Evolutionary conservation across 345 rosid genomes (phyloP).

Genomic region (Abelmoschus esculentus): DNA sequence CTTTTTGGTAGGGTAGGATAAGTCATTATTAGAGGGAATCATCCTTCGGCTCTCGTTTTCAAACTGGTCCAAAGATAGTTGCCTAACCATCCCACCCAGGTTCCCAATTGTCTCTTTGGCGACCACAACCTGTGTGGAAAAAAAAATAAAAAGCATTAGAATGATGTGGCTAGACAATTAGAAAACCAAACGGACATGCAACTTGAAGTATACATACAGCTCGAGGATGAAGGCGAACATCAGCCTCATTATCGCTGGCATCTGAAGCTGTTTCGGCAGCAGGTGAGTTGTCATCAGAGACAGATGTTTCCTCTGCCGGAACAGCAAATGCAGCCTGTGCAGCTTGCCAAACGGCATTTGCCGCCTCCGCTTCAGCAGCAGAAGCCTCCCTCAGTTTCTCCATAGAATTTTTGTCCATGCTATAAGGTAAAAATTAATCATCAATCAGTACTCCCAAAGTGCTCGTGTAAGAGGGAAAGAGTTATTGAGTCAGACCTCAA

Average conservation of each 20-base stretch:
- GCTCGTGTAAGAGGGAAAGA: neutral
- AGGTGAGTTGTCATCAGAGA: slow-evolving; percentile 69
- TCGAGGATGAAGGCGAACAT: slow-evolving; percentile 95
- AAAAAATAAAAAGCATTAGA: slow-evolving; percentile 9
- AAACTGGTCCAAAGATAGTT: slow-evolving; percentile 90
- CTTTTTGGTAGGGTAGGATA: slow-evolving; percentile 66
- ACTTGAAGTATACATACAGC: slow-evolving; percentile 58
- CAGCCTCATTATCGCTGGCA: slow-evolving; percentile 68
- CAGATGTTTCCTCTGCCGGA: slow-evolving; percentile 63
- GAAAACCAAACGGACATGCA: neutral
- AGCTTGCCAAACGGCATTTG: slow-evolving; percentile 95
- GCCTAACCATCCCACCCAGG: slow-evolving; percentile 96
- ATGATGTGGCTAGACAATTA: slow-evolving; percentile 9
- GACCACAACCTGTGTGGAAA: slow-evolving; percentile 67
- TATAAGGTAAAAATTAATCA: slow-evolving; percentile 23
- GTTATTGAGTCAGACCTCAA: slow-evolving; percentile 42
- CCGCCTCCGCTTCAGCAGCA: slow-evolving; percentile 98
- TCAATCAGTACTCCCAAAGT: slow-evolving; percentile 1
- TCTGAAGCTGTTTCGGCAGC: slow-evolving; percentile 60
- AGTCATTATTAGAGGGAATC: slow-evolving; percentile 73
- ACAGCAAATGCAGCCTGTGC: slow-evolving; percentile 63
- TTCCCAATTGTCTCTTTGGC: slow-evolving; percentile 94
- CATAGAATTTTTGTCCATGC: slow-evolving; percentile 78
- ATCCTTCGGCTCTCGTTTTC: slow-evolving; percentile 97
- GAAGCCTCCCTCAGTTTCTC: slow-evolving; percentile 95